These are phyloP conservation scores for Penicillium antarcticum DNA, from an alignment of 495 filamentous ascomycete species.

Conservation along the genomic window DNA sequence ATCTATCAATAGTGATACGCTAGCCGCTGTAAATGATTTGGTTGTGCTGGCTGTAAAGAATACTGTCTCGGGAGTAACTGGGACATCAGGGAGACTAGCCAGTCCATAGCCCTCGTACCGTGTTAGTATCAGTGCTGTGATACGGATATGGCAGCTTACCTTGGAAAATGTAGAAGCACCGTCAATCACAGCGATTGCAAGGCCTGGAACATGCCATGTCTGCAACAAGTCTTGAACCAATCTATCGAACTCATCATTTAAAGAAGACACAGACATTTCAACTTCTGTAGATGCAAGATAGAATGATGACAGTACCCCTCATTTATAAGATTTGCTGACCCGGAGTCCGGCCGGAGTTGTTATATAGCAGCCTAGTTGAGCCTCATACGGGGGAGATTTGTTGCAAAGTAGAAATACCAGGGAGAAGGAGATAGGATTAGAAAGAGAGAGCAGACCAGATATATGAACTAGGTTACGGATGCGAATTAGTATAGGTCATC, in stretches of 20 bases:
- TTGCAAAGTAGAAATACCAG: no score
- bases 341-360: no score
- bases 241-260: slow-evolving; percentile 33
- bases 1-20: no score
- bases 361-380: no score
- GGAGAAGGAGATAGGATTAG: no score
- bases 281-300: no score
- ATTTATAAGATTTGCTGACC: no score
- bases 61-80: slow-evolving; percentile 18
- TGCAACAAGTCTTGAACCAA: slow-evolving; percentile 35
- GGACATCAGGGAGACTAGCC: slow-evolving; percentile 29
- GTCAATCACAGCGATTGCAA: slow-evolving; percentile 48
- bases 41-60: slow-evolving; percentile 50
- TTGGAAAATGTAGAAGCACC: slow-evolving; percentile 40
- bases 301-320: no score
- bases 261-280: not conserved
- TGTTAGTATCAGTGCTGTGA: slow-evolving; percentile 5
- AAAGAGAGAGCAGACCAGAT: no score
- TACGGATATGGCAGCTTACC: slow-evolving; percentile 20
- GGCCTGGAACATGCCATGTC: slow-evolving; percentile 48
- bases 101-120: slow-evolving; percentile 49
- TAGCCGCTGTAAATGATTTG: slow-evolving; percentile 54
- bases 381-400: no score
- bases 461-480: no score
- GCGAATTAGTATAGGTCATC: no score